phyloP scores from a whole-genome alignment of 345 rosid genomes.

The Salix arbutifolia region DNA sequence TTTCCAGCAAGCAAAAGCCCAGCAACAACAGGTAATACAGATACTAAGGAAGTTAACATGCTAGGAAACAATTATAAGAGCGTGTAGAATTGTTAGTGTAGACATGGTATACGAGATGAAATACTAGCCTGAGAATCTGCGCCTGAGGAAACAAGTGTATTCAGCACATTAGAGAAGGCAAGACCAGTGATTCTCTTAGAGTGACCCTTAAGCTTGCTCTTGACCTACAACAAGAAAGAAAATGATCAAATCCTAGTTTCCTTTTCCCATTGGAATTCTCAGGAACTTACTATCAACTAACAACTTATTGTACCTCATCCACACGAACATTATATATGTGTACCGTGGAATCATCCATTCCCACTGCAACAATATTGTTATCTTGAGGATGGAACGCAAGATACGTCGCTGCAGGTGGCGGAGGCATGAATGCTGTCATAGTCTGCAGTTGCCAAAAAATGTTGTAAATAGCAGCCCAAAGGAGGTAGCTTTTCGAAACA shows the following conservation, averaged over 20 bases:
- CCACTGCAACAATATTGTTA: conserved; percentile 42
- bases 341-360: conserved; percentile 48
- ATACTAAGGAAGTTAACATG: background rate
- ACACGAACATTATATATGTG: conserved; percentile 33
- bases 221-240: conserved; percentile 41
- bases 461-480: conserved; percentile 2
- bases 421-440: conserved; percentile 37
- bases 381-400: conserved; percentile 53
- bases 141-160: conserved; percentile 70
- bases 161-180: conserved; percentile 62
- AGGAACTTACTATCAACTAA: background rate
- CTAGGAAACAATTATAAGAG: background rate
- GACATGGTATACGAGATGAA: background rate
- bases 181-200: conserved; percentile 69
- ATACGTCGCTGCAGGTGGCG: conserved; percentile 43
- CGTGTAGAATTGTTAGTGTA: background rate
- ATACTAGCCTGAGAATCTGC: conserved; percentile 80
- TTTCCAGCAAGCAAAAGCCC: background rate
- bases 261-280: background rate
- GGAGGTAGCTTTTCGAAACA: background rate
- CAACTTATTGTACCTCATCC: conserved; percentile 30
- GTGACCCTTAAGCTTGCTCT: conserved; percentile 69
- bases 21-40: background rate
- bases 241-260: background rate
- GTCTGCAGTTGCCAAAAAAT: conserved; percentile 27